A percentile compares a stretch with the other conserved stretches of the same genome.
Conservation (phyloP, 352 stramenopile genomes). For the Globisporangium abappressorium region DNA sequence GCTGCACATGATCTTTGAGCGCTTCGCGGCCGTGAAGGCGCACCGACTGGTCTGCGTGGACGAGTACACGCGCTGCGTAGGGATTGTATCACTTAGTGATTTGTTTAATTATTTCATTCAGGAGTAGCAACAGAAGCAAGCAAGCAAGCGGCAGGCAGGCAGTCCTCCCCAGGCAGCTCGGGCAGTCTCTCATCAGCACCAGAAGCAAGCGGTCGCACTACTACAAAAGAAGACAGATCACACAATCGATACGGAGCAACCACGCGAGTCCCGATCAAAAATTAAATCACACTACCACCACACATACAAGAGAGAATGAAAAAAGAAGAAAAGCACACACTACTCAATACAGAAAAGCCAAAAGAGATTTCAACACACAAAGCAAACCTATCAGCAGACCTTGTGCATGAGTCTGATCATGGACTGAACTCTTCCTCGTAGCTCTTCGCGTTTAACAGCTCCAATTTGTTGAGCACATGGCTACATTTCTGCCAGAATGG, state of each 20-base stretch:
- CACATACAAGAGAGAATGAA: constrained; percentile 3
- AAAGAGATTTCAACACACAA: constrained; percentile 3
- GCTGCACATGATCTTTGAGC: constrained; percentile 89
- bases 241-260: background rate
- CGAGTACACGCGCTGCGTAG: constrained; percentile 78
- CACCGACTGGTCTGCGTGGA: constrained; percentile 85
- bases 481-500: background rate
- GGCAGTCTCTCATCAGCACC: background rate
- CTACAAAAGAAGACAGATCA: background rate
- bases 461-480: background rate
- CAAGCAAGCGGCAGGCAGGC: background rate
- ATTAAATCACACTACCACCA: background rate
- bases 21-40: constrained; percentile 83
- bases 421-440: background rate
- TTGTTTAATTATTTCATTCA: constrained; percentile 91
- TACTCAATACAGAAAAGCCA: constrained; percentile 15
- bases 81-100: constrained; percentile 84
- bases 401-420: background rate
- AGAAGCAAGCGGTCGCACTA: background rate
- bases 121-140: constrained; percentile 29
- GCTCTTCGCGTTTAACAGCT: constrained; percentile 9
- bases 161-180: background rate
- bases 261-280: background rate
- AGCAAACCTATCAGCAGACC: background rate
- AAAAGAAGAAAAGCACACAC: background rate